Base-by-base conservation (phyloP, 495 filamentous ascomycete genomes). In the Xeromyces bisporus region DNA sequence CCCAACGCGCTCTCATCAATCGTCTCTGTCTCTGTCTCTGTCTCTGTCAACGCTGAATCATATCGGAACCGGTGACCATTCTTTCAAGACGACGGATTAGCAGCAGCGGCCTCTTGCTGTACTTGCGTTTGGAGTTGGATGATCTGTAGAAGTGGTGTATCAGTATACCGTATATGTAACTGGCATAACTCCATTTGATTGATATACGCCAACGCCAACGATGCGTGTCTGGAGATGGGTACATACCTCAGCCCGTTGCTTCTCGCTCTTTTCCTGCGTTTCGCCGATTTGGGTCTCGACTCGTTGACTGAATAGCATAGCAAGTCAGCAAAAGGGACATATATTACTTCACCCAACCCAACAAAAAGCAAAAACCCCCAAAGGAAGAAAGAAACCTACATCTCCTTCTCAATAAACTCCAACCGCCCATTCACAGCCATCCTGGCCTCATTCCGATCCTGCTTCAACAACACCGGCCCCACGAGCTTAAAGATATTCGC, bases 401-500 rank as follows among this genome's bases (percentile, higher is more conserved):
- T 91, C 42, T 97, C 91, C 46, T 85, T 82, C 40, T 75, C 67
- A 38, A 97, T 97, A 40, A 86, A 96, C 35, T 92, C 83, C 33
- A 97, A 52, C 7, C 89, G 73, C 26, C 81, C 78, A 38, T 86
- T 79, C 18, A 97, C 91, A 4, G 84, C 82, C 69, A 81, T 76
- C 29, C 76, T 66, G 0, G 91, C 89, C 42, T 97, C 89, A 2
- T 60, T 53, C 44, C 77, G 81, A 8, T 96, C 89, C 53, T 96
- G 91, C 61, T 96, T 94, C 44, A 96, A 54, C 28, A 99, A 62
- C 7, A 96, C 80, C 0, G 89, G 89, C 1, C 89, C 89, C 31
- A 93, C 71, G 21, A 93, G 69, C 53, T 96, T 96, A 67, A 84
- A 99, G 55, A 99, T 91, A 31, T 75, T 80, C 37, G 87, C 74